Evolutionary conservation across 2,329 filamentous ascomycete genomes (phyloP).

Genomic region (Colletotrichum sansevieriae): DNA sequence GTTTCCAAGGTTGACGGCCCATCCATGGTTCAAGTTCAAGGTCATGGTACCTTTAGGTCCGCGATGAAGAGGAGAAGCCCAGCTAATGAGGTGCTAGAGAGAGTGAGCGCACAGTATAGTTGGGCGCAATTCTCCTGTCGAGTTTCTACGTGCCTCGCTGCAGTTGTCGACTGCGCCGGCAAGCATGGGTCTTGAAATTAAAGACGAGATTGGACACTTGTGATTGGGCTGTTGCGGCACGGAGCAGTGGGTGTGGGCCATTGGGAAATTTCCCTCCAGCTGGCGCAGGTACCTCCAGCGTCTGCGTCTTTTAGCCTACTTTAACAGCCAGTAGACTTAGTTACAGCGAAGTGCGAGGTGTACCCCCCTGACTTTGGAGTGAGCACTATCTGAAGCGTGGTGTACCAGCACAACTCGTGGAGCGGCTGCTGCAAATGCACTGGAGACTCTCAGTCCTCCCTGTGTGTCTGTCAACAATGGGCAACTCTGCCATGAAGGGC

Average conservation of each 20-base stretch:
- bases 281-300: conserved; percentile 32
- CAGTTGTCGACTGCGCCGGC: conserved; percentile 39
- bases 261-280: conserved; percentile 23
- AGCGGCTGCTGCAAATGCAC: background rate
- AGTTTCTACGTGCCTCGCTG: conserved; percentile 33
- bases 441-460: background rate
- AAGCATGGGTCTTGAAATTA: conserved; percentile 36
- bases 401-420: conserved; percentile 21
- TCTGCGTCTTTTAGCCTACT: background rate
- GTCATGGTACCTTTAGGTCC: background rate
- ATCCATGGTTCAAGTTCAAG: conserved; percentile 19
- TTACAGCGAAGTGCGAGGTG: too few relatives aligned
- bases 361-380: conserved; percentile 14
- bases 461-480: background rate
- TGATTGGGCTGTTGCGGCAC: conserved; percentile 23
- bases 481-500: conserved; percentile 7
- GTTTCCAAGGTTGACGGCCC: conserved; percentile 5
- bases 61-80: background rate
- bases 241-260: conserved; percentile 24
- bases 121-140: conserved; percentile 34
- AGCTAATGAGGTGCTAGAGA: background rate
- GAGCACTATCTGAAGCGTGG: conserved; percentile 27
- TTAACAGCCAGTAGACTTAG: too few relatives aligned
- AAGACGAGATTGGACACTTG: conserved; percentile 26
- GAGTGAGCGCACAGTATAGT: conserved; percentile 23